Evolutionary conservation across 371 early-diverging fungal species (phyloP), one percentile per base, ranked within the genome.

Genomic region (Mortierella sp.): DNA sequence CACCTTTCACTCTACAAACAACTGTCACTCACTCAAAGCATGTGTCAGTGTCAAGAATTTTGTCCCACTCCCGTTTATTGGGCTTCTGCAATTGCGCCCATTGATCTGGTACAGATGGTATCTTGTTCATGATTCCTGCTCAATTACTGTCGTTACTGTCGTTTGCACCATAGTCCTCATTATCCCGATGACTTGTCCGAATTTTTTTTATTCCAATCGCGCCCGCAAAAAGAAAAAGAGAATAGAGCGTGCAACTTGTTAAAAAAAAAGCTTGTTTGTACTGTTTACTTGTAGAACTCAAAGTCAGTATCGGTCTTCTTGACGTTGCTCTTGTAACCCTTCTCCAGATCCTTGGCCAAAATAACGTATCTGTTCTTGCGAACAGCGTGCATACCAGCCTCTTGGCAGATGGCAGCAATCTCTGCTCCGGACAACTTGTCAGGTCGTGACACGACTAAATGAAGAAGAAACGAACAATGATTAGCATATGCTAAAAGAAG

Each of bases 341-440:
- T 99, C 90, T 99, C 99, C 82, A 99, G 91, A 90, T 99, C 99
- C 88, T 97, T 97, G 88, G 97, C 95, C 74, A 98, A 89, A 82
- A 99, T 97, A 44, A 99, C 98, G 90, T 99, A 78, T 97, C 96
- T 77, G 76, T 88, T 88, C 78, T 88, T 84, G 75, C 82, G 84
- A 24, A 90, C 95, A 26, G 99, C 99, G 78, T 98, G 97, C 99
- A 99, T 99, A 84, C 99, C 99, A 45, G 99, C 99, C 88, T 99
- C 99, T 89, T 99, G 99, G 87, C 99, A 99, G 82, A 99, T 99
- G 28, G 99, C 96, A n/a, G 99, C 97, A 83, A 99, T 99, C 88
- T 99, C 99, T 52, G 99, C 99, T 88, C 99, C 99, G 79, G 96
- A 96, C 57, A 99, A 92, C 89, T 98, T 99, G 90, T 99, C 99